phyloP scores from a whole-genome alignment of 768 basidiomycete genomes.

The Amanita thiersii region DNA sequence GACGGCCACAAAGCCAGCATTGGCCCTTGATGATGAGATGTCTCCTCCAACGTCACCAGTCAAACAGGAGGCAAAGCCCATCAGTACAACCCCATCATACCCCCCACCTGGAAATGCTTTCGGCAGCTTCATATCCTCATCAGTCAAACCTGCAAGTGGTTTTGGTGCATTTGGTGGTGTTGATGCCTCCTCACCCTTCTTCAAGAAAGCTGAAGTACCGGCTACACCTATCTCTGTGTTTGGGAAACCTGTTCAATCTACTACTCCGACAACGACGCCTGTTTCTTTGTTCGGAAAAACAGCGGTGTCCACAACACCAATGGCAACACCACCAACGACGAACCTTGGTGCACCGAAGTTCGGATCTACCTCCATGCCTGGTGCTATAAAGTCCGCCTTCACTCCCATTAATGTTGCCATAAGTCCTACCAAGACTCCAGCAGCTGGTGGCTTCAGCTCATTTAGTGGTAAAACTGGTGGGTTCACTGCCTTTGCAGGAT shows the following conservation, averaged over 20 bases:
- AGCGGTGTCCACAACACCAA: too few relatives aligned
- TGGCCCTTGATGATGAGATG: slow-evolving; percentile 7
- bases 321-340: slow-evolving; percentile 19
- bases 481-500: slow-evolving; percentile 33
- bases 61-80: slow-evolving; percentile 8
- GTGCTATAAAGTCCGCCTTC: slow-evolving; percentile 24
- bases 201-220: slow-evolving; percentile 28
- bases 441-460: slow-evolving; percentile 40
- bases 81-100: slow-evolving; percentile 5
- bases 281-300: slow-evolving; percentile 34
- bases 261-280: slow-evolving; percentile 13
- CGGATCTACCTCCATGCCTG: slow-evolving; percentile 29
- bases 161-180: slow-evolving; percentile 42
- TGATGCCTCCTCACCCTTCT: slow-evolving; percentile 45
- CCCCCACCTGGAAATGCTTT: slow-evolving; percentile 18
- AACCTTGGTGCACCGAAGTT: slow-evolving; percentile 24
- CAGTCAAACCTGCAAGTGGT: slow-evolving; percentile 30
- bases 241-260: not conserved
- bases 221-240: slow-evolving; percentile 31
- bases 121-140: slow-evolving; percentile 20
- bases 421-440: slow-evolving; percentile 19
- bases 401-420: slow-evolving; percentile 17
- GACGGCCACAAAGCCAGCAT: slow-evolving; percentile 1
- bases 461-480: slow-evolving; percentile 35
- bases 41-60: slow-evolving; percentile 11